Evolutionary conservation across 1,139 yeast species (phyloP).

Genomic region (Geotrichum citri-aurantii): DNA sequence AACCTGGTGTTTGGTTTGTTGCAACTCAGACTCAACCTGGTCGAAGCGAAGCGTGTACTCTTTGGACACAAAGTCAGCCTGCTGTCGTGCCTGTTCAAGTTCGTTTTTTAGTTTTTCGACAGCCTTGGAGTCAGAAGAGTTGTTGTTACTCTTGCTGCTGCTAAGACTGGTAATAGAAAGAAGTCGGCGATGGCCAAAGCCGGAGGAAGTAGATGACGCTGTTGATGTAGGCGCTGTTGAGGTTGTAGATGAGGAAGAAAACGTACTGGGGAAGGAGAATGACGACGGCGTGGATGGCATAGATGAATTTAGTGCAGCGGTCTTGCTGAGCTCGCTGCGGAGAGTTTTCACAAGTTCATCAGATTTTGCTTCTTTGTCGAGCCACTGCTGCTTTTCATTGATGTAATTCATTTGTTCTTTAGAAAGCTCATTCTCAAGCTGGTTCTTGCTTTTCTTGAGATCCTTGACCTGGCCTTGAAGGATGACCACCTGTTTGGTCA

Average conservation of each 20-base stretch:
- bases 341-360: slow-evolving; percentile 24
- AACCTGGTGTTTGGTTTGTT: slow-evolving; percentile 28
- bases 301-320: neutral
- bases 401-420: slow-evolving; percentile 31
- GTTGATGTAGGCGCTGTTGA: neutral
- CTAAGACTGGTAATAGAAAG: slow-evolving; percentile 10
- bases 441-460: slow-evolving; percentile 24
- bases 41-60: slow-evolving; percentile 32
- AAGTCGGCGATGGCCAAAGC: slow-evolving; percentile 11
- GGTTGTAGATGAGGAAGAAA: neutral
- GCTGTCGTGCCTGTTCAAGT: slow-evolving; percentile 28
- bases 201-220: neutral
- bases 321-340: slow-evolving; percentile 9
- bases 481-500: slow-evolving; percentile 24
- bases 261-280: neutral
- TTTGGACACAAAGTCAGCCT: slow-evolving; percentile 30
- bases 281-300: neutral
- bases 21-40: slow-evolving; percentile 29
- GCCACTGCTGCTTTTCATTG: slow-evolving; percentile 34
- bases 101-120: slow-evolving; percentile 25
- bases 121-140: slow-evolving; percentile 5
- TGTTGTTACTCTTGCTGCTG: neutral
- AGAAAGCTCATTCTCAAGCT: slow-evolving; percentile 25
- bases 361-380: slow-evolving; percentile 30
- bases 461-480: slow-evolving; percentile 26